Conservation (phyloP, 163 green algal genomes). For the Volvox carteri region DNA sequence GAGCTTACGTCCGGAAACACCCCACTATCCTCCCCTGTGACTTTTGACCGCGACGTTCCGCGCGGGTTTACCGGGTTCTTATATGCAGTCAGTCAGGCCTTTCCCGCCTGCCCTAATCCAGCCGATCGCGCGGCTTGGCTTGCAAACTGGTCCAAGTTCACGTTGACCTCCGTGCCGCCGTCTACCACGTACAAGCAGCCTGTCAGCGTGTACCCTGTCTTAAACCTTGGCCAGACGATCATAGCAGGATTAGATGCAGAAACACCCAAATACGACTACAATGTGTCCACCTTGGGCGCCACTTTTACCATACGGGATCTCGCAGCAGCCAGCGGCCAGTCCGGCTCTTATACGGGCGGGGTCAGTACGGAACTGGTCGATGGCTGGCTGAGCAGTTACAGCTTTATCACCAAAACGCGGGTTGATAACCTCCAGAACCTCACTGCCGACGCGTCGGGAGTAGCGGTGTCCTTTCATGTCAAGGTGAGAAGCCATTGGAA, state of each 20-base stretch:
- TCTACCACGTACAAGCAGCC: not conserved
- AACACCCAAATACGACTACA: slow-evolving; percentile 41
- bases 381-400: not conserved
- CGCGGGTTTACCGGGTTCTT: slow-evolving; percentile 1
- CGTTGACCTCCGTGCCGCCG: not conserved
- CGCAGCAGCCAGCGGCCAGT: not conserved
- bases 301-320: not conserved
- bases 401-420: not conserved
- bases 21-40: not conserved
- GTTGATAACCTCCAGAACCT: not conserved
- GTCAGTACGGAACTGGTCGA: not conserved
- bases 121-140: slow-evolving; percentile 25
- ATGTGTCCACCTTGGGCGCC: not conserved
- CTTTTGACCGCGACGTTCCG: not conserved
- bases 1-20: not conserved
- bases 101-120: not conserved
- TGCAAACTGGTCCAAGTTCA: slow-evolving; percentile 12
- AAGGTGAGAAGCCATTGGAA: not conserved
- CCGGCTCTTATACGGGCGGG: not conserved
- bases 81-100: not conserved
- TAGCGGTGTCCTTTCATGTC: not conserved
- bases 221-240: slow-evolving; percentile 13
- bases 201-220: not conserved
- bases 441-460: not conserved
- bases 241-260: not conserved